A percentile compares a stretch with the other conserved stretches of the same genome.
These are phyloP conservation scores for Xerocomus potaroensis DNA, from an alignment of 768 basidiomycete species.

Conservation along the genomic window DNA sequence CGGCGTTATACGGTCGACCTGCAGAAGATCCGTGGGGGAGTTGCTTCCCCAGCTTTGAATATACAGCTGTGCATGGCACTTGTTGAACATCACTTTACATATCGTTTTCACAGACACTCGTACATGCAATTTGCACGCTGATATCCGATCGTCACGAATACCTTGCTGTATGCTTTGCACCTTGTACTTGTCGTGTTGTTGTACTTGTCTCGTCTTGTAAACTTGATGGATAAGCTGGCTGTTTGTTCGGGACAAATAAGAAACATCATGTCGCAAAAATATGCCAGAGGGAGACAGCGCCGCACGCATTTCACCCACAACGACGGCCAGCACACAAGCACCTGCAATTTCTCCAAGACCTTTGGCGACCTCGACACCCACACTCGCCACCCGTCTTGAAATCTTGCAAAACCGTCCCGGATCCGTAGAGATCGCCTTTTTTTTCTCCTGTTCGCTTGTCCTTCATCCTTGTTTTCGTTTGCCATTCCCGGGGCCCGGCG, in stretches of 20 bases:
- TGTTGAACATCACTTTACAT: constrained; percentile 9
- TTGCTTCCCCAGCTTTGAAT: constrained; percentile 78
- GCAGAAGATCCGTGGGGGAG: constrained; percentile 59
- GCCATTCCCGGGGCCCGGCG: neutral
- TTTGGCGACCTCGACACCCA: neutral
- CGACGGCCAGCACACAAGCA: constrained; percentile 16
- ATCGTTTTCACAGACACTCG: constrained; percentile 8
- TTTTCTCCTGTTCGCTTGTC: constrained; percentile 2
- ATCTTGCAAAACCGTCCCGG: constrained; percentile 57
- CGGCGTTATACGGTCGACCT: constrained; percentile 53
- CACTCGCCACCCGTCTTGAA: constrained; percentile 41
- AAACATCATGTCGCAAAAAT: constrained; percentile 36
- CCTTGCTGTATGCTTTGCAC: constrained; percentile 9
- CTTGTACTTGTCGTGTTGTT: constrained; percentile 3
- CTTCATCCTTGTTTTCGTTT: constrained; percentile 1
- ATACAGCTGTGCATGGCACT: constrained; percentile 40
- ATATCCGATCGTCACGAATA: constrained; percentile 5
- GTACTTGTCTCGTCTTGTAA: constrained; percentile 1
- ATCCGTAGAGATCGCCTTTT: constrained; percentile 58
- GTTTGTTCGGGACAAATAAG: constrained; percentile 32
- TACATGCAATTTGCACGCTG: constrained; percentile 9
- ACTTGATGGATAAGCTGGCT: constrained; percentile 14
- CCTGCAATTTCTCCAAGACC: constrained; percentile 1
- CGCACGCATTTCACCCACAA: constrained; percentile 24
- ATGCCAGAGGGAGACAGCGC: constrained; percentile 21